These are phyloP conservation scores for Jaltomata sinuosa DNA, from an alignment of 257 asterid genomes.

Conservation along the genomic window DNA sequence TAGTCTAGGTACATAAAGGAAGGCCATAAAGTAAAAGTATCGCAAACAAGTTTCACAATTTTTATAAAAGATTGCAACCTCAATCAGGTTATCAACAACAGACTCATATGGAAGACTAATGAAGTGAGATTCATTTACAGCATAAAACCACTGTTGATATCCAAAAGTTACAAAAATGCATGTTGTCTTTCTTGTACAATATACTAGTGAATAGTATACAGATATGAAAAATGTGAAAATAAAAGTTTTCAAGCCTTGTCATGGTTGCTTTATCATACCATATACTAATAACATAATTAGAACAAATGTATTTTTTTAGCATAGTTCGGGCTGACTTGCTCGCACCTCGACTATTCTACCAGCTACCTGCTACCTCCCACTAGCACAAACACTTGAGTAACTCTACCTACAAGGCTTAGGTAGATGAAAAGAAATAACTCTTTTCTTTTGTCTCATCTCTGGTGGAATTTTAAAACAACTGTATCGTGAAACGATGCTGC, in stretches of 20 bases:
- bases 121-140: neutral
- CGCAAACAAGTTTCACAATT: neutral
- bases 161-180: neutral
- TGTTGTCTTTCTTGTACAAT: neutral
- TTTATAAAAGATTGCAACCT: neutral
- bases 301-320: neutral
- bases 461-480: neutral
- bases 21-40: neutral
- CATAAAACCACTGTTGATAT: neutral
- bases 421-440: neutral
- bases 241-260: neutral
- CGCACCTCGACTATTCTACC: neutral
- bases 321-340: neutral
- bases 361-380: neutral
- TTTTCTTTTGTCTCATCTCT: neutral
- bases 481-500: neutral
- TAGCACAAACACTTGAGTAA: neutral
- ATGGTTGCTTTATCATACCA: neutral
- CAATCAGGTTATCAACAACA: neutral
- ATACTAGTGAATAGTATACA: neutral
- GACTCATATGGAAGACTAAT: neutral
- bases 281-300: neutral
- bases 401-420: neutral
- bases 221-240: neutral
- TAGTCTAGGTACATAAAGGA: neutral